These are phyloP conservation scores for Trebouxia sp. DNA, from an alignment of 139 green algal genomes.

Conservation along the genomic window DNA sequence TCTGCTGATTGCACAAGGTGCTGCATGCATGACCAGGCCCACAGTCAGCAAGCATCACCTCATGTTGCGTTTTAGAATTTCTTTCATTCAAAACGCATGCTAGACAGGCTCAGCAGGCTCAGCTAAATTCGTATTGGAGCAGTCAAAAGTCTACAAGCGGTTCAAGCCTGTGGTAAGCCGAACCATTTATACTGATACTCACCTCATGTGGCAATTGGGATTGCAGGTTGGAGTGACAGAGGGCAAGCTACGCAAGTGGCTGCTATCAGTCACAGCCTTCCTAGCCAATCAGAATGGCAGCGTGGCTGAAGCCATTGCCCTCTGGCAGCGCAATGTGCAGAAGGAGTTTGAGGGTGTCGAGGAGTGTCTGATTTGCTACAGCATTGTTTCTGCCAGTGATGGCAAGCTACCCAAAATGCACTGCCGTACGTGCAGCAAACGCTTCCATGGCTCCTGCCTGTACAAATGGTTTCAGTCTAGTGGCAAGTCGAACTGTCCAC, in stretches of 20 bases:
- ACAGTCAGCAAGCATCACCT: no score
- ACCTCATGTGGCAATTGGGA: no score
- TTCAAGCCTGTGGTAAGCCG: no score
- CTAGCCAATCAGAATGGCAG: slow-evolving; percentile 82
- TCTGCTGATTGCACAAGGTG: no score
- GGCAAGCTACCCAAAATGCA: slow-evolving; percentile 78
- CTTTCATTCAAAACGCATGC: no score
- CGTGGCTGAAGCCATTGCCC: slow-evolving; percentile 74
- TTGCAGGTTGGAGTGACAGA: slow-evolving; percentile 82
- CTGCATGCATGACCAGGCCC: no score
- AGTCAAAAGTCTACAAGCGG: no score
- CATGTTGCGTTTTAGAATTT: no score
- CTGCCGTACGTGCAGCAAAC: slow-evolving; percentile 90
- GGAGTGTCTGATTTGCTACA: slow-evolving; percentile 98
- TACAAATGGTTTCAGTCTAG: slow-evolving; percentile 95
- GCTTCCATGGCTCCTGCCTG: slow-evolving; percentile 92
- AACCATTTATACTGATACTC: no score
- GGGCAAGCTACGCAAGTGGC: slow-evolving; percentile 88
- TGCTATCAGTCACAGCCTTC: slow-evolving; percentile 88
- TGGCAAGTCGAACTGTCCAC: slow-evolving; percentile 86
- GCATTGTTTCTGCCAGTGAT: slow-evolving; percentile 81
- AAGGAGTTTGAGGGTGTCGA: slow-evolving; percentile 80
- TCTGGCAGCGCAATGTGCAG: slow-evolving; percentile 87
- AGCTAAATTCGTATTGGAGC: no score
- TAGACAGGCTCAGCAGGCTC: no score